Evolutionary conservation across 108 stramenopile species (phyloP).

Genomic region (Cyclostephanos invisitatus): DNA sequence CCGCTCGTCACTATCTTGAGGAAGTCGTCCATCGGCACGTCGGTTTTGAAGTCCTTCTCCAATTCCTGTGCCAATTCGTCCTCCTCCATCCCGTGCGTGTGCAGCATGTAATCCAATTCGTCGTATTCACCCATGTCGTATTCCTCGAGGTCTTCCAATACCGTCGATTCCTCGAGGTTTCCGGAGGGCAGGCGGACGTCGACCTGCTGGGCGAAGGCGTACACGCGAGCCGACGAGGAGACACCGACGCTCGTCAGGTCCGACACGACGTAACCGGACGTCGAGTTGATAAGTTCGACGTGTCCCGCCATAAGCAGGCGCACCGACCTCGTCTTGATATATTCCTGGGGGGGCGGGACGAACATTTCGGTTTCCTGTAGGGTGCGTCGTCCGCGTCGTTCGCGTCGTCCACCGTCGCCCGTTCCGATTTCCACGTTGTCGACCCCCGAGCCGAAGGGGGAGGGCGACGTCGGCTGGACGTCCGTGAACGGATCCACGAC

Average conservation of each 20-base stretch:
- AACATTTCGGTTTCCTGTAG: background rate
- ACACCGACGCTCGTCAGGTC: background rate
- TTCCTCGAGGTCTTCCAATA: conserved; percentile 6
- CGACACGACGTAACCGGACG: background rate
- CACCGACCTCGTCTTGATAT: conserved; percentile 23
- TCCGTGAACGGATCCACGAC: background rate
- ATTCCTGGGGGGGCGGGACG: background rate
- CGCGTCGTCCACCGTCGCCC: background rate
- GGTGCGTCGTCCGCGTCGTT: background rate
- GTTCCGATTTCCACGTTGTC: no score
- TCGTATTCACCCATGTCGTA: conserved; percentile 2
- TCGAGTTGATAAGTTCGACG: conserved; percentile 17
- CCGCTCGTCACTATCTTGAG: conserved; percentile 38
- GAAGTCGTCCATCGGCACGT: conserved; percentile 7
- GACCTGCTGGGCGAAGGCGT: conserved; percentile 48
- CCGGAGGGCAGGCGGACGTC: conserved; percentile 48
- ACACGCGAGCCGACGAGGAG: conserved; percentile 1
- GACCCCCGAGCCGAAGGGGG: no score
- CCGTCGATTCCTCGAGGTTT: background rate
- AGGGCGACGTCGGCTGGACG: no score
- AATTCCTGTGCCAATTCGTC: conserved; percentile 18
- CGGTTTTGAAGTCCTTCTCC: conserved; percentile 14
- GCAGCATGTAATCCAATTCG: conserved; percentile 15
- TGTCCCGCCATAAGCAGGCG: conserved; percentile 50
- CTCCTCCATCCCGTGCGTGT: conserved; percentile 16